Evolutionary conservation across 306 rosid genomes (phyloP).

Genomic region (Medicago ruthenica): DNA sequence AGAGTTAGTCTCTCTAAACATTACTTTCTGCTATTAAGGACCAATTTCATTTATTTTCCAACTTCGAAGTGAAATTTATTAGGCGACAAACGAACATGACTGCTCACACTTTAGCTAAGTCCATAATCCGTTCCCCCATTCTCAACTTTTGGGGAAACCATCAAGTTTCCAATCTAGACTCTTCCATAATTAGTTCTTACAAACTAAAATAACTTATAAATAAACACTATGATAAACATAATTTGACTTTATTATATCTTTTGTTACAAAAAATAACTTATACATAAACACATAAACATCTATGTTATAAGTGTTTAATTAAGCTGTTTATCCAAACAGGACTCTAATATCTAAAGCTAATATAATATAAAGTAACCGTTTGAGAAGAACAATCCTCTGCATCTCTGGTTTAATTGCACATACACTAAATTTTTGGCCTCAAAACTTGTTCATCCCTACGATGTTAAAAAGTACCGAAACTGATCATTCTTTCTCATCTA

Average conservation of each 20-base stretch:
- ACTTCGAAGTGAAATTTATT: no score
- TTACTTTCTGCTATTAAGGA: no score
- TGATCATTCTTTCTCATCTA: constrained; percentile 42
- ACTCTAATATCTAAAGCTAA: background rate
- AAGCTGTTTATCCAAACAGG: background rate
- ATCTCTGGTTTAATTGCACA: constrained; percentile 9
- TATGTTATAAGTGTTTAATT: background rate
- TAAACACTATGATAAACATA: no score
- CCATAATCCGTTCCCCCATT: background rate
- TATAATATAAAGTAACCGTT: background rate
- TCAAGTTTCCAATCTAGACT: no score
- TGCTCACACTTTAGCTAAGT: background rate
- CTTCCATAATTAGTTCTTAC: constrained; percentile 21
- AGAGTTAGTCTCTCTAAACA: background rate
- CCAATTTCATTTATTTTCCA: no score
- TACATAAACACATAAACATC: background rate
- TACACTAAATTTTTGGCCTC: background rate
- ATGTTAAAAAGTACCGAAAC: background rate
- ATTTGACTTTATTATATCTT: background rate
- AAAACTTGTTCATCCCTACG: constrained; percentile 15
- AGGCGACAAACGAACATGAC: no score
- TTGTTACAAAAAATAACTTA: background rate
- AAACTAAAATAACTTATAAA: no score
- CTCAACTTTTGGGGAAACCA: background rate
- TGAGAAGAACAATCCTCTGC: constrained; percentile 29